Evolutionary conservation across 1,284 basidiomycete genomes (phyloP).

Genomic region (Ustilago xerochloae): DNA sequence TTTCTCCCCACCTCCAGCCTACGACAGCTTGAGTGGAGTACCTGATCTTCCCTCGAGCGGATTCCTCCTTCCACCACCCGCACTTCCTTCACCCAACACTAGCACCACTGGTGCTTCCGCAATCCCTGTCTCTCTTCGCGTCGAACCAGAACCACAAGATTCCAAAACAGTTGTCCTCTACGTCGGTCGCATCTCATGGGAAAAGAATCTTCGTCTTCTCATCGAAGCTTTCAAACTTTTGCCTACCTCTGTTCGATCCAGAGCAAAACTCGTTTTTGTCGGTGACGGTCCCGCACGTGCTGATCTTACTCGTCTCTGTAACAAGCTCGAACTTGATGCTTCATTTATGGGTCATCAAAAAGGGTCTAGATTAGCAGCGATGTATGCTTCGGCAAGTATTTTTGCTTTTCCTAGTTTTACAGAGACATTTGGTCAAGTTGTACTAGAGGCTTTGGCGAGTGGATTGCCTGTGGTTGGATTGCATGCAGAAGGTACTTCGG

Average conservation of each 20-base stretch:
- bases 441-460: conserved; percentile 73
- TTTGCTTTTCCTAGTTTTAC: conserved; percentile 73
- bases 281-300: conserved; percentile 73
- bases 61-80: conserved; percentile 60
- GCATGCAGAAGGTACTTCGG: conserved; percentile 73
- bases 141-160: conserved; percentile 34
- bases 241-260: conserved; percentile 47
- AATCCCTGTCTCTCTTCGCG: conserved; percentile 13
- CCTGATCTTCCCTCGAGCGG: conserved; percentile 44
- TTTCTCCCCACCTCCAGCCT: conserved; percentile 61
- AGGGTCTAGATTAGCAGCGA: conserved; percentile 63
- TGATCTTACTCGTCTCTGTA: conserved; percentile 71
- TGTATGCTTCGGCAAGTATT: conserved; percentile 73
- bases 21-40: conserved; percentile 59
- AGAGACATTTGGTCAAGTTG: conserved; percentile 74
- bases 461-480: conserved; percentile 74
- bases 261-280: conserved; percentile 73
- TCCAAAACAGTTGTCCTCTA: conserved; percentile 68
- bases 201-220: conserved; percentile 74
- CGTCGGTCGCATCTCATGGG: conserved; percentile 71
- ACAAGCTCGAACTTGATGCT: conserved; percentile 70
- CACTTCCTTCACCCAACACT: conserved; percentile 21
- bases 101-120: not conserved
- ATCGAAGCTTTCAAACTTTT: conserved; percentile 71
- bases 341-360: conserved; percentile 72